Evolutionary conservation across 768 basidiomycete species (phyloP).

Genomic region (Lactarius akahatsu): DNA sequence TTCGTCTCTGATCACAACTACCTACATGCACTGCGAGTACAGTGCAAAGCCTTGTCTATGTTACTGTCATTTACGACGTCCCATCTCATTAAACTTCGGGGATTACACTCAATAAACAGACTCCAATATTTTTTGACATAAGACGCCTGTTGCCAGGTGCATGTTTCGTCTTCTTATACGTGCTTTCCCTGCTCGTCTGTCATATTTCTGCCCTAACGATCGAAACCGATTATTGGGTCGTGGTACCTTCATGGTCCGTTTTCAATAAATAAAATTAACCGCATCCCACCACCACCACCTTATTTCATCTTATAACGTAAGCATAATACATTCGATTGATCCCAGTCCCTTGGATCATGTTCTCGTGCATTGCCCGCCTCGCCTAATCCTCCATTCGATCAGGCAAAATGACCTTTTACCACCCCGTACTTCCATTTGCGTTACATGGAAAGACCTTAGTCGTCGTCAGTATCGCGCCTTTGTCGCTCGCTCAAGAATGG

Average conservation of each 20-base stretch:
- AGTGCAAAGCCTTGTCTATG: not conserved
- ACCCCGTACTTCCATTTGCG: constrained; percentile 13
- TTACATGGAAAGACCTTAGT: constrained; percentile 19
- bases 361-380: not conserved
- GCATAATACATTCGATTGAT: too few relatives aligned
- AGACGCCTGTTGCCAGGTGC: too few relatives aligned
- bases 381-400: not conserved
- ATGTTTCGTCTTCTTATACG: too few relatives aligned
- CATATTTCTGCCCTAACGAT: too few relatives aligned
- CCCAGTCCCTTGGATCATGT: not conserved
- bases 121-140: not conserved
- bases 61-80: not conserved
- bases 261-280: too few relatives aligned
- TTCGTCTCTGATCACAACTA: constrained; percentile 12
- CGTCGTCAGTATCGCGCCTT: constrained; percentile 18
- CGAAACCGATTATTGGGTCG: too few relatives aligned
- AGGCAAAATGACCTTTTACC: constrained; percentile 20
- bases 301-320: too few relatives aligned
- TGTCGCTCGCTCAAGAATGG: not conserved
- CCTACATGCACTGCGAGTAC: not conserved
- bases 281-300: too few relatives aligned
- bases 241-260: too few relatives aligned
- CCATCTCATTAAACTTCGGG: not conserved
- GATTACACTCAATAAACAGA: not conserved
- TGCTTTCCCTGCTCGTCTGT: too few relatives aligned